Conservation (phyloP, 805 yeast genomes). For the Candida ulmi region DNA sequence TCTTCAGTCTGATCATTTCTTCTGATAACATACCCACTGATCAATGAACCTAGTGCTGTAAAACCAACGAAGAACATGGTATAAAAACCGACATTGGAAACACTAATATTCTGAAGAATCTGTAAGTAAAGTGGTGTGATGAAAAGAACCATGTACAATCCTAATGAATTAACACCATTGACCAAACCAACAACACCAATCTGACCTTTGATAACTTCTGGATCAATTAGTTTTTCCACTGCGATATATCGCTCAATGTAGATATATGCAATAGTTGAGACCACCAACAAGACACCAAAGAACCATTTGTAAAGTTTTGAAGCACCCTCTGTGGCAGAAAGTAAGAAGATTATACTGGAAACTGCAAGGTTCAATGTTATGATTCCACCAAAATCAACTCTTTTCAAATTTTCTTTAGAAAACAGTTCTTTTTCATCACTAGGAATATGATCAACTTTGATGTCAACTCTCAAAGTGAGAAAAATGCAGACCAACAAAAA, state of each 20-base stretch:
- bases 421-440: conserved; percentile 23
- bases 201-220: conserved; percentile 31
- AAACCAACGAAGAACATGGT: conserved; percentile 36
- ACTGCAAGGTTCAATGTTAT: conserved; percentile 28
- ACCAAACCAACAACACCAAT: conserved; percentile 32
- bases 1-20: conserved; percentile 17
- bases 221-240: conserved; percentile 35
- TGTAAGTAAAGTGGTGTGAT: conserved; percentile 38
- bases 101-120: conserved; percentile 33
- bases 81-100: conserved; percentile 33
- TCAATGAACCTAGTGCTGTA: conserved; percentile 33
- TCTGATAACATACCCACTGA: conserved; percentile 29
- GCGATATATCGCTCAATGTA: conserved; percentile 32
- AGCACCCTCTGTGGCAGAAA: conserved; percentile 22
- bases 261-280: conserved; percentile 20
- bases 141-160: conserved; percentile 31
- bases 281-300: conserved; percentile 9
- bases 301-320: conserved; percentile 8
- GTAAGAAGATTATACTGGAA: conserved; percentile 29
- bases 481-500: conserved; percentile 22
- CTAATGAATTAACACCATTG: conserved; percentile 32
- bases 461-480: conserved; percentile 26
- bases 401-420: conserved; percentile 26
- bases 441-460: conserved; percentile 23
- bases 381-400: conserved; percentile 39